These are phyloP conservation scores for Closterium sp. DNA, from an alignment of 139 green algal species.

Conservation along the genomic window DNA sequence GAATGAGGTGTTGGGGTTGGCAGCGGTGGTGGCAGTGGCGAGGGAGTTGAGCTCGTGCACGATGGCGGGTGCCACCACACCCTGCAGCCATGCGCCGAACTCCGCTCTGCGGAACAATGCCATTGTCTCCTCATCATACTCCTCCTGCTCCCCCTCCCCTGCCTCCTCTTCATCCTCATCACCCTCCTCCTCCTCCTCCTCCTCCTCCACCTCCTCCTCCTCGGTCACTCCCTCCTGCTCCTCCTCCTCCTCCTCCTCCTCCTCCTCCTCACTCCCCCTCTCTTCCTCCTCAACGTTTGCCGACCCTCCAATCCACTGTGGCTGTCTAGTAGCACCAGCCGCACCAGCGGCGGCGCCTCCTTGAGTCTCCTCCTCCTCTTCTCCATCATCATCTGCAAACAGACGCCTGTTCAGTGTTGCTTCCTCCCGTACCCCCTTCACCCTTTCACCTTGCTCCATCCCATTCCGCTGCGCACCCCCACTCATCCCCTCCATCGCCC, in stretches of 20 bases:
- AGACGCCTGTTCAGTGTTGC: neutral
- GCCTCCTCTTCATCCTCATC: neutral
- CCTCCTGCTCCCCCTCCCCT: neutral
- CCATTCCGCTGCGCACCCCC: neutral
- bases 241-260: neutral
- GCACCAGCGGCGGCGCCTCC: slow-evolving; percentile 61
- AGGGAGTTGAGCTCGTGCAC: neutral
- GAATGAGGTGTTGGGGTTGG: neutral
- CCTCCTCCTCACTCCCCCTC: neutral
- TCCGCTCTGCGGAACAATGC: slow-evolving; percentile 2
- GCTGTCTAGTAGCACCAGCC: neutral
- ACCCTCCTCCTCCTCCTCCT: neutral
- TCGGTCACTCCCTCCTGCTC: neutral
- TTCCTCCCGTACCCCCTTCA: neutral
- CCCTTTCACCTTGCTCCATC: neutral
- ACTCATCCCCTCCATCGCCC: neutral
- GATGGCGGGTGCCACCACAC: slow-evolving; percentile 32
- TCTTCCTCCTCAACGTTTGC: neutral
- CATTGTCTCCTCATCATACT: neutral
- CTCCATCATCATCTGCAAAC: neutral
- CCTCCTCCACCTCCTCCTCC: neutral
- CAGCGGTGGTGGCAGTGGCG: neutral
- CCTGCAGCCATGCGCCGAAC: slow-evolving; percentile 63
- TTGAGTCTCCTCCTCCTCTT: neutral
- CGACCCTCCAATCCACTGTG: neutral